phyloP scores from a whole-genome alignment of 2,329 filamentous ascomycete species.

The Scopulariopsis brevicaulis region DNA sequence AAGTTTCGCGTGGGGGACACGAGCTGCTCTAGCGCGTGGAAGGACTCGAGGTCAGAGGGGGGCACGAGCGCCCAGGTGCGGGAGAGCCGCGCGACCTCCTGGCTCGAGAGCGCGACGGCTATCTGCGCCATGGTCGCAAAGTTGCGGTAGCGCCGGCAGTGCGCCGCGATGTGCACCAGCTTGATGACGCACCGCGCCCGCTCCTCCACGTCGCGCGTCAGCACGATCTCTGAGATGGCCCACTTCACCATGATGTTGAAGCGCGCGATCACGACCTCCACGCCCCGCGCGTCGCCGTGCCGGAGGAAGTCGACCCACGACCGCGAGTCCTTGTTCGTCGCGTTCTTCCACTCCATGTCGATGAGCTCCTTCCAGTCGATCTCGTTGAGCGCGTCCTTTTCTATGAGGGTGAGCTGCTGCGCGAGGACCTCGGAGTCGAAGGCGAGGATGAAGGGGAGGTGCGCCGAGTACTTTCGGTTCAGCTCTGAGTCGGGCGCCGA shows the following conservation, averaged over 20 bases:
- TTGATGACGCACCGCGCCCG: conserved; percentile 69
- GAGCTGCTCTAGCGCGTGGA: conserved; percentile 58
- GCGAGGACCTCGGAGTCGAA: conserved; percentile 71
- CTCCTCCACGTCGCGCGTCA: conserved; percentile 62
- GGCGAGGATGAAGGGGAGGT: conserved; percentile 70
- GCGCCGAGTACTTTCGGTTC: conserved; percentile 34
- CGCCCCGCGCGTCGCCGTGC: conserved; percentile 59
- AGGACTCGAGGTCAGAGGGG: conserved; percentile 48
- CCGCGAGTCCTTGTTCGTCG: conserved; percentile 48
- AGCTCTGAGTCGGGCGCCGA: conserved; percentile 17
- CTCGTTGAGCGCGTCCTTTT: conserved; percentile 76
- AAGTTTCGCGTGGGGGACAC: conserved; percentile 73
- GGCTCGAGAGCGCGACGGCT: conserved; percentile 63
- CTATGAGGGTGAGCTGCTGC: conserved; percentile 75
- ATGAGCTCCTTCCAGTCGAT: conserved; percentile 84
- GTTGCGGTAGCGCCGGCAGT: conserved; percentile 67
- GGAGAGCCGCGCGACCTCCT: conserved; percentile 56
- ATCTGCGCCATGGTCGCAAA: conserved; percentile 79
- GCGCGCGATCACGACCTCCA: conserved; percentile 74
- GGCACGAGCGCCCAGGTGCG: conserved; percentile 65
- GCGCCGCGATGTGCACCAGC: conserved; percentile 68
- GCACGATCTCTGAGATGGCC: conserved; percentile 68
- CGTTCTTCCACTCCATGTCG: conserved; percentile 71
- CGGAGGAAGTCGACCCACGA: conserved; percentile 78
- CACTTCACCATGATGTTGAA: conserved; percentile 87